These are phyloP conservation scores for Lolium multiflorum DNA, from an alignment of 176 grass and related monocot genomes.

Conservation along the genomic window DNA sequence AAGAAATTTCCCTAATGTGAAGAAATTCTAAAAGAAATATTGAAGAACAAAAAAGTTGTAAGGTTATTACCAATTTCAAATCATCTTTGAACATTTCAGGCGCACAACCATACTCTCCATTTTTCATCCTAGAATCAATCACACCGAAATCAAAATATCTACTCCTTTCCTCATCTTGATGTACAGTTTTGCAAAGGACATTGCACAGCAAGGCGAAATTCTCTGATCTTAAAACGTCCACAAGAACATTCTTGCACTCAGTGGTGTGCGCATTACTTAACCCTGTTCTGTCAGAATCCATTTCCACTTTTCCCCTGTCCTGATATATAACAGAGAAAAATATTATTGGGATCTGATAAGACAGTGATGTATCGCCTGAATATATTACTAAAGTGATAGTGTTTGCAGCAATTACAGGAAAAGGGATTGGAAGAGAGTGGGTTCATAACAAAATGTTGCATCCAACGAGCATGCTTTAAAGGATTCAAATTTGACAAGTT, in stretches of 20 bases:
- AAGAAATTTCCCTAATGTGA: not conserved
- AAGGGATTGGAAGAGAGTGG: conserved; percentile 11
- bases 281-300: conserved; percentile 33
- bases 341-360: conserved; percentile 14
- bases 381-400: not conserved
- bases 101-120: conserved; percentile 74
- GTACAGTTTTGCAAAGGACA: conserved; percentile 66
- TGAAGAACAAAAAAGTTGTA: conserved; percentile 16
- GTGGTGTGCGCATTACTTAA: conserved; percentile 44
- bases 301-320: conserved; percentile 47
- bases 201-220: conserved; percentile 79
- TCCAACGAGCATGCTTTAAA: conserved; percentile 2
- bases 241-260: conserved; percentile 69
- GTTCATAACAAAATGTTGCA: conserved; percentile 32
- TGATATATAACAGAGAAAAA: conserved; percentile 49
- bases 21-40: conserved; percentile 25
- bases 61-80: conserved; percentile 68
- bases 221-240: conserved; percentile 71
- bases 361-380: conserved; percentile 38
- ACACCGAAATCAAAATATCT: conserved; percentile 74
- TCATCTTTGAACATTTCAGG: conserved; percentile 71
- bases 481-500: conserved; percentile 20
- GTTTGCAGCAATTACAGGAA: not conserved
- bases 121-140: conserved; percentile 84
- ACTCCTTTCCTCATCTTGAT: conserved; percentile 55